These are phyloP conservation scores for Echium plantagineum DNA, from an alignment of 257 asterid species.

Conservation along the genomic window DNA sequence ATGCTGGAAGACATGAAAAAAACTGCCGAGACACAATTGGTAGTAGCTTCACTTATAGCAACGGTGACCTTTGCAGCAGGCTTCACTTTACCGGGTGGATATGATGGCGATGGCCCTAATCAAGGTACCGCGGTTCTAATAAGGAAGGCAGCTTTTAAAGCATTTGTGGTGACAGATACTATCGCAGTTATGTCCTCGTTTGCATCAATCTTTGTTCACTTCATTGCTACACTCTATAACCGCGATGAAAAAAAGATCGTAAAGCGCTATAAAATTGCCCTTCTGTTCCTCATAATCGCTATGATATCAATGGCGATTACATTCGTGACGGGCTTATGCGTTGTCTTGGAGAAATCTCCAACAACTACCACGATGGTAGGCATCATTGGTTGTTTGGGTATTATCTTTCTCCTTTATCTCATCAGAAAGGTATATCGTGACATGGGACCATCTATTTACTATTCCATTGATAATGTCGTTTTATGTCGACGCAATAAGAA, in stretches of 20 bases:
- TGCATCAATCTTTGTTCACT: background rate
- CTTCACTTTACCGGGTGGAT: slow-evolving; percentile 18
- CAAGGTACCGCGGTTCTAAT: slow-evolving; percentile 7
- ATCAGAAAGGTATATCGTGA: no score
- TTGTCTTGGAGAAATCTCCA: background rate
- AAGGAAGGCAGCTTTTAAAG: slow-evolving; percentile 6
- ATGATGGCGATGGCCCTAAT: background rate
- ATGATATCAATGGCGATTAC: background rate
- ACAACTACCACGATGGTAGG: no score
- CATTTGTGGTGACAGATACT: slow-evolving; percentile 5
- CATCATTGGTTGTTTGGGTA: no score
- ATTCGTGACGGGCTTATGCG: slow-evolving; percentile 6
- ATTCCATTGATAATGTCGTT: no score
- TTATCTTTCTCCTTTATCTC: no score
- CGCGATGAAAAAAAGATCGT: background rate
- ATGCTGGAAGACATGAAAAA: no score
- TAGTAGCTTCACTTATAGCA: slow-evolving; percentile 10
- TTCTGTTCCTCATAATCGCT: background rate
- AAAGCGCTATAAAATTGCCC: no score
- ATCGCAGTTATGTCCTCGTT: background rate
- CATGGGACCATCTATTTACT: no score
- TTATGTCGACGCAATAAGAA: no score
- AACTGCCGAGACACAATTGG: background rate
- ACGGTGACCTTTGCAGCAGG: slow-evolving; percentile 16
- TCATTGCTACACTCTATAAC: background rate